phyloP scores from a whole-genome alignment of 179 eudicot species.

The Drosera spatulata region DNA sequence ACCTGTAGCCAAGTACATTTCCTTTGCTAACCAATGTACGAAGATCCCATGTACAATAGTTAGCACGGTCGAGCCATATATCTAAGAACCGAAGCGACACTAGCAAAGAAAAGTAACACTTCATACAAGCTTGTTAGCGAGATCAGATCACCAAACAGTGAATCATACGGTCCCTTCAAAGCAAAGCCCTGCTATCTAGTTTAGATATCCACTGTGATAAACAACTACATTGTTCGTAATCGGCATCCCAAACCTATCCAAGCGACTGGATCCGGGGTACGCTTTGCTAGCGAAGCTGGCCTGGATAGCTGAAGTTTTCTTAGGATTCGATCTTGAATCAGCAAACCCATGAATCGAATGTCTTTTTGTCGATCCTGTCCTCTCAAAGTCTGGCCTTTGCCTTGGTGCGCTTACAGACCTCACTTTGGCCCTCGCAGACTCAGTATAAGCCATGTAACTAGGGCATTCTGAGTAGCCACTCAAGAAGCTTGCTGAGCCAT shows the following conservation, averaged over 20 bases:
- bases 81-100: too few species aligned
- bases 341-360: slow-evolving; percentile 37
- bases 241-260: slow-evolving; percentile 70
- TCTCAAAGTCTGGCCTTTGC: slow-evolving; percentile 46
- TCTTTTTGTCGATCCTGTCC: slow-evolving; percentile 48
- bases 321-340: slow-evolving; percentile 24
- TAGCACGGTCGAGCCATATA: too few species aligned
- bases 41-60: too few species aligned
- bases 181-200: slow-evolving; percentile 4
- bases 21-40: too few species aligned
- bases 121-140: too few species aligned
- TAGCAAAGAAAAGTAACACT: too few species aligned
- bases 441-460: slow-evolving; percentile 53
- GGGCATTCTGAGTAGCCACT: slow-evolving; percentile 53
- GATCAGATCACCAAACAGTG: too few species aligned
- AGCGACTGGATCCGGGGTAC: slow-evolving; percentile 65
- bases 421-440: slow-evolving; percentile 47
- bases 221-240: slow-evolving; percentile 22
- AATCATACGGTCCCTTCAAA: not conserved
- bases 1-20: too few species aligned
- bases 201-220: slow-evolving; percentile 37
- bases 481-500: slow-evolving; percentile 32
- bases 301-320: slow-evolving; percentile 31
- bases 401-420: slow-evolving; percentile 72
- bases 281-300: slow-evolving; percentile 50